A percentile compares a stretch with the other conserved stretches of the same genome.
Evolutionary conservation across 108 stramenopile genomes (phyloP).

Genomic region (Skeletonema potamos): DNA sequence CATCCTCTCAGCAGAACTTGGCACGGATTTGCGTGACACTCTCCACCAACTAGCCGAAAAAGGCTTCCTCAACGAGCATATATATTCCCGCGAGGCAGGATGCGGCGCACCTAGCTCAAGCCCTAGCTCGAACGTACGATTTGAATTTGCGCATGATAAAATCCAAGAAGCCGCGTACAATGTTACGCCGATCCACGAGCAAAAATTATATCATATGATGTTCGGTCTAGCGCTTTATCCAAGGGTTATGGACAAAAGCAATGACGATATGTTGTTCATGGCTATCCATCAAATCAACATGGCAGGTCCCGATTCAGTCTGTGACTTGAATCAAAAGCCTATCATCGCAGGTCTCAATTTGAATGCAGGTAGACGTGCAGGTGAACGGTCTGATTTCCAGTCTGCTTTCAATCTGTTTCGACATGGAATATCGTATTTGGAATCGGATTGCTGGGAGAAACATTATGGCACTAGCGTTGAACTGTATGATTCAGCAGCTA

Average conservation of each 20-base stretch:
- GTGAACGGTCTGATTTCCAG: constrained; percentile 9
- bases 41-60: background rate
- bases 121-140: background rate
- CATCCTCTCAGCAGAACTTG: background rate
- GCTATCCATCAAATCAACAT: constrained; percentile 30
- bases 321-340: constrained; percentile 1
- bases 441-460: constrained; percentile 11
- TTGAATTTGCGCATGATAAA: constrained; percentile 33
- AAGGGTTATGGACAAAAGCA: background rate
- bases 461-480: constrained; percentile 22
- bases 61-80: background rate
- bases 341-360: constrained; percentile 30
- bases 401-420: constrained; percentile 8
- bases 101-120: background rate
- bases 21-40: background rate
- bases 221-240: constrained; percentile 19
- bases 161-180: constrained; percentile 37
- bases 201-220: constrained; percentile 3
- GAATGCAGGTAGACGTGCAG: constrained; percentile 22
- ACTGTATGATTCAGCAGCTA: constrained; percentile 17
- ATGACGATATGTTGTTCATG: constrained; percentile 30
- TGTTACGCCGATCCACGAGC: constrained; percentile 14
- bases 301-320: constrained; percentile 9
- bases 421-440: constrained; percentile 32
- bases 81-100: background rate